phyloP scores from a whole-genome alignment of 2,329 filamentous ascomycete genomes.

The Lasiodiplodia sp. region DNA sequence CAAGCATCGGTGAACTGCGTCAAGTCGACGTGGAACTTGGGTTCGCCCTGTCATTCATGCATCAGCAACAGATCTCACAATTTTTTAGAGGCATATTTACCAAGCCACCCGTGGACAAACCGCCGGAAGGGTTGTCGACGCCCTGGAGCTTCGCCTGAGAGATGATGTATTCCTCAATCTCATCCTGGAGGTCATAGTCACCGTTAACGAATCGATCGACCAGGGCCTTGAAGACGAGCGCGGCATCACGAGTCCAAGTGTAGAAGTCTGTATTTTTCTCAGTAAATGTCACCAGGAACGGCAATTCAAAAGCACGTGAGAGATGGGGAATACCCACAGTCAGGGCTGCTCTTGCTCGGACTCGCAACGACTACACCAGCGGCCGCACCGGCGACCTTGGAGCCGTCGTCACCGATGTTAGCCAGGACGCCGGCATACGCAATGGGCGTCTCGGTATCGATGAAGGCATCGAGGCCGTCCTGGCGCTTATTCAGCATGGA shows the following conservation, averaged over 20 bases:
- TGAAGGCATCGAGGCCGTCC: slow-evolving; percentile 15
- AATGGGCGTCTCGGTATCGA: slow-evolving; percentile 25
- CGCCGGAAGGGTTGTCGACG: slow-evolving; percentile 48
- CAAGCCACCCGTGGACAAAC: slow-evolving; percentile 45
- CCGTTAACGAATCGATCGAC: slow-evolving; percentile 38
- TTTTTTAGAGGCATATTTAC: neutral
- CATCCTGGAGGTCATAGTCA: slow-evolving; percentile 28
- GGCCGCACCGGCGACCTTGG: slow-evolving; percentile 35
- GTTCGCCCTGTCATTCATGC: slow-evolving; percentile 43
- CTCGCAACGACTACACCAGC: slow-evolving; percentile 53
- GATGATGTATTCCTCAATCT: slow-evolving; percentile 42
- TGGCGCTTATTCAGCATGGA: slow-evolving; percentile 6
- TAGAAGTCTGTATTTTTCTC: slow-evolving; percentile 41
- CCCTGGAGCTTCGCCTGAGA: slow-evolving; percentile 48
- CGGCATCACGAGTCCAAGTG: slow-evolving; percentile 32
- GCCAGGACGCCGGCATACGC: slow-evolving; percentile 21
- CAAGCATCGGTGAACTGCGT: slow-evolving; percentile 47
- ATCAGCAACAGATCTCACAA: neutral
- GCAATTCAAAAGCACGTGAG: neutral
- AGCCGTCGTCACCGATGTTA: slow-evolving; percentile 26
- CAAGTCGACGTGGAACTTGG: slow-evolving; percentile 51
- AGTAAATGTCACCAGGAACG: neutral
- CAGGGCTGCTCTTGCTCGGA: slow-evolving; percentile 50
- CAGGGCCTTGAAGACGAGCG: slow-evolving; percentile 27
- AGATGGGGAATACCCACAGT: slow-evolving; percentile 41